A percentile compares a stretch with the other conserved stretches of the same genome.
Conservation (phyloP, 148 eudicot species). For the Persicaria maculosa region DNA sequence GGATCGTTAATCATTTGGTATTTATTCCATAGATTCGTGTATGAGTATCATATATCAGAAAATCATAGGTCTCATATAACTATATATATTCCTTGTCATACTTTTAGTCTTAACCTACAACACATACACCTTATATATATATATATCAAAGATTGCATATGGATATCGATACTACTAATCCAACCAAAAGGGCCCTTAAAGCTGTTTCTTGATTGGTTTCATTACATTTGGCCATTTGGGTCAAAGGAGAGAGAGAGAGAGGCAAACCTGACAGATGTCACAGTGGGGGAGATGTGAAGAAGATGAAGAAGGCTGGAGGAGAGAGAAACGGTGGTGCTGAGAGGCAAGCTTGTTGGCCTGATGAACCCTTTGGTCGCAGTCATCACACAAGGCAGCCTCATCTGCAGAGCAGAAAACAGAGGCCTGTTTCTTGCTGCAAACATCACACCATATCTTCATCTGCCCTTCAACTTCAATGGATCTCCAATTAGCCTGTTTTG, state of each 20-base stretch:
- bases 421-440: conserved; percentile 61
- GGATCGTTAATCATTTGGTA: too few relatives aligned
- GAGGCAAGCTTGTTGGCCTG: conserved; percentile 69
- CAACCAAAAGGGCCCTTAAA: background rate
- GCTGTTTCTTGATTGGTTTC: background rate
- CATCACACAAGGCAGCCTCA: conserved; percentile 69
- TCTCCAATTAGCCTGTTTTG: too few relatives aligned
- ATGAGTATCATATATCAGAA: too few relatives aligned
- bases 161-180: too few relatives aligned
- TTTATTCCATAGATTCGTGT: too few relatives aligned
- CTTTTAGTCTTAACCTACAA: too few relatives aligned
- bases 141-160: too few relatives aligned
- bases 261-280: conserved; percentile 68
- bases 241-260: background rate
- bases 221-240: background rate
- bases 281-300: conserved; percentile 45
- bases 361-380: conserved; percentile 61
- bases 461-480: background rate
- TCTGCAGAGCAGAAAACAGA: conserved; percentile 75
- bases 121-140: too few relatives aligned
- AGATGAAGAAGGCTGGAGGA: conserved; percentile 41
- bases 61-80: too few relatives aligned
- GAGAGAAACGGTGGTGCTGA: conserved; percentile 63
- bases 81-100: too few relatives aligned
- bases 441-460: conserved; percentile 91